These are phyloP conservation scores for Pseudogymnoascus sp. DNA, from an alignment of 2,329 filamentous ascomycete genomes.

Conservation along the genomic window DNA sequence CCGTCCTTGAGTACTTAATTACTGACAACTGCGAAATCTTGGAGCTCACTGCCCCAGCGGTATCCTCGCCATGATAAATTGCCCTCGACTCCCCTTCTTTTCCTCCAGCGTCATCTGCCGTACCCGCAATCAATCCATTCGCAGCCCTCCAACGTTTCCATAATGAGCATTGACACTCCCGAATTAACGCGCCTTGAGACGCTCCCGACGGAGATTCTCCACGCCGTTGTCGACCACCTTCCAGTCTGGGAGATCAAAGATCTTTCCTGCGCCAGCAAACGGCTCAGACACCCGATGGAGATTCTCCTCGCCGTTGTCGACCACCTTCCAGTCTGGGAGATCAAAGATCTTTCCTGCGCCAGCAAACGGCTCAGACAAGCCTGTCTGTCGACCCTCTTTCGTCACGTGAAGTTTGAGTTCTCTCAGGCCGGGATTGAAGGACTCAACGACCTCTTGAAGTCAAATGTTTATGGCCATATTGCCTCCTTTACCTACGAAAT, in stretches of 20 bases:
- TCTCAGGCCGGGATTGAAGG: slow-evolving; percentile 11
- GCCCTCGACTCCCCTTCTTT: too few relatives aligned
- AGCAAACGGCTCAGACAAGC: slow-evolving; percentile 14
- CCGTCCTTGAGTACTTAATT: too few relatives aligned
- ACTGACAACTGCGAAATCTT: too few relatives aligned
- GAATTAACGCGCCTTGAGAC: not conserved
- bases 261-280: slow-evolving; percentile 13
- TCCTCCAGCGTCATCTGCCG: too few relatives aligned
- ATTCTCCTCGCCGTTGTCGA: slow-evolving; percentile 9
- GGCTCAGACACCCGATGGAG: slow-evolving; percentile 13
- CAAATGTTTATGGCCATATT: slow-evolving; percentile 11
- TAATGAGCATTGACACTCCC: not conserved
- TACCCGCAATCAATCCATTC: too few relatives aligned
- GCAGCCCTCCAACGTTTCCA: not conserved
- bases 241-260: slow-evolving; percentile 10
- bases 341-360: slow-evolving; percentile 13
- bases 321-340: slow-evolving; percentile 5
- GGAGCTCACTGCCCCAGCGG: too few relatives aligned
- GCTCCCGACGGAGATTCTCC: slow-evolving; percentile 11
- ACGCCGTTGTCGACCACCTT: slow-evolving; percentile 10
- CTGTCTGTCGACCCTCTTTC: slow-evolving; percentile 12
- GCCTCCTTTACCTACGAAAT: slow-evolving; percentile 13
- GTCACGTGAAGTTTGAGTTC: slow-evolving; percentile 13
- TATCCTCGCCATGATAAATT: too few relatives aligned
- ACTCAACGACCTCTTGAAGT: slow-evolving; percentile 12